A percentile compares a stretch with the other conserved stretches of the same genome.
Evolutionary conservation across 441 rosid genomes (phyloP).

Genomic region (Jatropha multifida): DNA sequence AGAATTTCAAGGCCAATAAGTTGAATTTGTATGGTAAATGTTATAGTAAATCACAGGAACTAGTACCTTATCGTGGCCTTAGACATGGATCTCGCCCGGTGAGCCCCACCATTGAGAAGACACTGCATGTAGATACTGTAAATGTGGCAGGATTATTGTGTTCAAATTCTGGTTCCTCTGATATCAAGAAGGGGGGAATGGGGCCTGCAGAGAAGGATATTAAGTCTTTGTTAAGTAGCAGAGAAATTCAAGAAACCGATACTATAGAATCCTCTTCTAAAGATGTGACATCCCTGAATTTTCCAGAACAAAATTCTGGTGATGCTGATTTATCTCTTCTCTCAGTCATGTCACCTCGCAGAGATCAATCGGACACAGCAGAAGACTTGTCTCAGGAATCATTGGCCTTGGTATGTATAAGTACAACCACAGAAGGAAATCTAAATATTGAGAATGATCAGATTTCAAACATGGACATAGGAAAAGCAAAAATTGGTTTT

Average conservation of each 20-base stretch:
- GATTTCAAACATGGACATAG: slow-evolving; percentile 31
- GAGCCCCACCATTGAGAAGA: slow-evolving; percentile 63
- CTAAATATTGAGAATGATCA: slow-evolving; percentile 22
- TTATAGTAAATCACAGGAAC: slow-evolving; percentile 66
- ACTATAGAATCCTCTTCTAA: slow-evolving; percentile 23
- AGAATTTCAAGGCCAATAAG: slow-evolving; percentile 35
- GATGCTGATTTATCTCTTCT: slow-evolving; percentile 21
- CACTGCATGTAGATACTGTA: slow-evolving; percentile 53
- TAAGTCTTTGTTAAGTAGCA: slow-evolving; percentile 22
- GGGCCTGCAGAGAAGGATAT: slow-evolving; percentile 24
- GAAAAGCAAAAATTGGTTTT: slow-evolving; percentile 22
- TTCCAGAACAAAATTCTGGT: slow-evolving; percentile 12
- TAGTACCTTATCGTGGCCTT: slow-evolving; percentile 31
- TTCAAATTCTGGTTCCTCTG: slow-evolving; percentile 32
- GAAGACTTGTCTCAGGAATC: slow-evolving; percentile 32
- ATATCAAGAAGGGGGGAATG: slow-evolving; percentile 25
- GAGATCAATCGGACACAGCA: slow-evolving; percentile 21
- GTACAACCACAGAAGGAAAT: slow-evolving; percentile 29
- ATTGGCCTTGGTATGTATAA: slow-evolving; percentile 36
- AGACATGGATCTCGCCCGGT: slow-evolving; percentile 36
- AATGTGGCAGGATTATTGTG: slow-evolving; percentile 28
- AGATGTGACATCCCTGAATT: slow-evolving; percentile 23
- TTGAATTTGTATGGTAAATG: slow-evolving; percentile 35
- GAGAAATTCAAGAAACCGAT: slow-evolving; percentile 25
- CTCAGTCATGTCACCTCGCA: slow-evolving; percentile 21